phyloP scores from a whole-genome alignment of 768 basidiomycete species.

The Tricholomella constricta region DNA sequence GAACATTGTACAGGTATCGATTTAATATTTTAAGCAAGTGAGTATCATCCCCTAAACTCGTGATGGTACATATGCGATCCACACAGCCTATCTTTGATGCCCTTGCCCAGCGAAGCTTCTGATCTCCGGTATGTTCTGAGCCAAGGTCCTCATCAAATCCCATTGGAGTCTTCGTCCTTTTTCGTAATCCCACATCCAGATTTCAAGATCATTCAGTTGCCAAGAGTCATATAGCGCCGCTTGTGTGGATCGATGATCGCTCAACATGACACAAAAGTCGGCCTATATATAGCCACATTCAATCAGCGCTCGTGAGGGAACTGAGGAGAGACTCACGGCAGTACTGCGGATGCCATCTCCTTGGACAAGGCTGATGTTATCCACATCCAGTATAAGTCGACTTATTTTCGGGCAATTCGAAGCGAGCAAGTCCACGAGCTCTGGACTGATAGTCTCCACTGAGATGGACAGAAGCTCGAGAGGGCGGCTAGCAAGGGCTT shows the following conservation, averaged over 20 bases:
- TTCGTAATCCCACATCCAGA: conserved; percentile 27
- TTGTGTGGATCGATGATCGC: conserved; percentile 12
- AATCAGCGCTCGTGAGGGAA: background rate
- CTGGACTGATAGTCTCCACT: conserved; percentile 17
- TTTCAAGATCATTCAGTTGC: conserved; percentile 22
- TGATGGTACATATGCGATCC: background rate
- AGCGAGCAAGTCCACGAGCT: conserved; percentile 26
- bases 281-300: background rate
- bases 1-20: no score
- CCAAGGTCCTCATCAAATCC: conserved; percentile 25
- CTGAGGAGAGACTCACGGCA: background rate
- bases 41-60: no score
- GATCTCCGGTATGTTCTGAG: conserved; percentile 5
- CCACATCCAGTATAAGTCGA: conserved; percentile 20
- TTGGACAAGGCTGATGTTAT: conserved; percentile 17
- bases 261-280: background rate
- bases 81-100: no score
- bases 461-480: conserved; percentile 24
- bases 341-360: conserved; percentile 15
- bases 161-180: conserved; percentile 22
- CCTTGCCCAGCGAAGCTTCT: background rate
- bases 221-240: conserved; percentile 19
- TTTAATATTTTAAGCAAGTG: no score
- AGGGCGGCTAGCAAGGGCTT: conserved; percentile 18
- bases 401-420: conserved; percentile 22